phyloP scores from a whole-genome alignment of 139 green algal species.

The Chlamydomonas urium region DNA sequence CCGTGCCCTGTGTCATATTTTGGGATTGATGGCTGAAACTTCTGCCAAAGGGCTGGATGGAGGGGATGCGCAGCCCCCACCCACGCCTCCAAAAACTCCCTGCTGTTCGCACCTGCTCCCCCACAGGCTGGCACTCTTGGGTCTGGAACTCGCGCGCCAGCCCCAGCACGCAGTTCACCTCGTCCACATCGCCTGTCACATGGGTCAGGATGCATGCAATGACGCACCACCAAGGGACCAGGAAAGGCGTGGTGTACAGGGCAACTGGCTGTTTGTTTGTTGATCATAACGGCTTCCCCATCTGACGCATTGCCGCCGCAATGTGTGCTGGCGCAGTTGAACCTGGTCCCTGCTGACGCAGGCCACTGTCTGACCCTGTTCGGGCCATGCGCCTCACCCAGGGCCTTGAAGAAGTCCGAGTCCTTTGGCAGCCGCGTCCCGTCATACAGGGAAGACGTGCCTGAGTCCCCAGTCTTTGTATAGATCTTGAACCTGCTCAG shows the following conservation, averaged over 20 bases:
- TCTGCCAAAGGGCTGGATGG: no score
- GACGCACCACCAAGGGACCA: no score
- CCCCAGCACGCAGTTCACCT: slow-evolving; percentile 83
- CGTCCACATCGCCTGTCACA: slow-evolving; percentile 86
- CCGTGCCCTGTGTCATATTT: no score
- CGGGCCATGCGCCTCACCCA: slow-evolving; percentile 92
- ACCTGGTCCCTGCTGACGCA: slow-evolving; percentile 26
- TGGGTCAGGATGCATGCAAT: neutral
- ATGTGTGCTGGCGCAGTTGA: neutral
- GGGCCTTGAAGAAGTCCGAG: slow-evolving; percentile 38
- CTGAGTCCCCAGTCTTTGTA: slow-evolving; percentile 83
- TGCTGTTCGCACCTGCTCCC: no score
- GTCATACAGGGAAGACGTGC: slow-evolving; percentile 83
- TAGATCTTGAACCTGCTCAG: slow-evolving; percentile 85
- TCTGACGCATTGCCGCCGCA: no score
- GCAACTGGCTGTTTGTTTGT: no score
- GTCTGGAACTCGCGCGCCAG: slow-evolving; percentile 66
- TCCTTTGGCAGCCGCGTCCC: slow-evolving; percentile 78
- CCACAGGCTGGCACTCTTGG: no score
- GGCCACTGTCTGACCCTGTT: slow-evolving; percentile 79
- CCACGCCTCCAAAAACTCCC: neutral
- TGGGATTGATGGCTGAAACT: no score
- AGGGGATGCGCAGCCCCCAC: no score
- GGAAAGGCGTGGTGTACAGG: no score
- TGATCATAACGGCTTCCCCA: no score